A percentile compares a stretch with the other conserved stretches of the same genome.
These are phyloP conservation scores for Hanseniaspora nectarophila DNA, from an alignment of 805 yeast genomes.

Conservation along the genomic window DNA sequence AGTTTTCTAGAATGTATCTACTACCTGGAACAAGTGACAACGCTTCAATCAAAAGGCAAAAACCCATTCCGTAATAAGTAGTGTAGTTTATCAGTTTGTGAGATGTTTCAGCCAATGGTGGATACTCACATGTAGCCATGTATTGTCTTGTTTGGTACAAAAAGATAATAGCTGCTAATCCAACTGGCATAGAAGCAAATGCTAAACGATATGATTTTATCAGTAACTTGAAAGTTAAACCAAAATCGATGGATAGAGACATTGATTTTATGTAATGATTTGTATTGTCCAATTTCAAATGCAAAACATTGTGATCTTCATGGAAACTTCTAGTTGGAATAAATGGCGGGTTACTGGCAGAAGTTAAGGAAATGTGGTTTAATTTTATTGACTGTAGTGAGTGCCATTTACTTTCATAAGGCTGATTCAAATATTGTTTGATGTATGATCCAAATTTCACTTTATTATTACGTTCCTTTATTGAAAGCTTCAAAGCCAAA, in stretches of 20 bases:
- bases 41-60: conserved; percentile 24
- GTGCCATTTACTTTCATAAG: conserved; percentile 73
- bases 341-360: conserved; percentile 4
- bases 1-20: conserved; percentile 30
- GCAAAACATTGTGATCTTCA: conserved; percentile 61
- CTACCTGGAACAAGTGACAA: conserved; percentile 27
- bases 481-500: conserved; percentile 10
- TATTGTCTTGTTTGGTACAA: conserved; percentile 30
- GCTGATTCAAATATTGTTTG: conserved; percentile 53
- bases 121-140: conserved; percentile 23
- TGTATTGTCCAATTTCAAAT: conserved; percentile 28
- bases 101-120: conserved; percentile 39
- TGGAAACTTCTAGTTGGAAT: conserved; percentile 25
- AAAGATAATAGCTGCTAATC: conserved; percentile 30
- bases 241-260: conserved; percentile 21
- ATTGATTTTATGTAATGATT: conserved; percentile 19
- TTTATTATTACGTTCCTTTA: neutral
- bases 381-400: conserved; percentile 34
- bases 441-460: conserved; percentile 46
- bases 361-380: conserved; percentile 24
- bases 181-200: conserved; percentile 55
- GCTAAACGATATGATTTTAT: conserved; percentile 69
- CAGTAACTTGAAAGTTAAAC: conserved; percentile 48
- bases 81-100: conserved; percentile 25
- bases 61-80: neutral